Evolutionary conservation across 2,329 filamentous ascomycete species (phyloP).

Genomic region (Microsporum ferrugineum): DNA sequence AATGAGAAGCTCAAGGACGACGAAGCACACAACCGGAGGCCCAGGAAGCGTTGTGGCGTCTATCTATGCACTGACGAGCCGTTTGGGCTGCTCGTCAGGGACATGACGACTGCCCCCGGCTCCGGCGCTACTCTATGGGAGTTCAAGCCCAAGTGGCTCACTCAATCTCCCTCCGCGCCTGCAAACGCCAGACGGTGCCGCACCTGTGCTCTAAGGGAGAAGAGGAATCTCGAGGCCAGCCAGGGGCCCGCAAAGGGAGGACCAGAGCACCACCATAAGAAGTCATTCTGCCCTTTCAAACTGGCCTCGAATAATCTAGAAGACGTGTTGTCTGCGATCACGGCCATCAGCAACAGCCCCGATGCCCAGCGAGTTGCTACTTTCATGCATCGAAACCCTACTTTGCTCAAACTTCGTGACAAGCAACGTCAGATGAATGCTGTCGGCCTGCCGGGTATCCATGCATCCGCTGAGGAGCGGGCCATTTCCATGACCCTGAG

Average conservation of each 20-base stretch:
- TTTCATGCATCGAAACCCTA: conserved; percentile 26
- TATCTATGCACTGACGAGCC: conserved; percentile 45
- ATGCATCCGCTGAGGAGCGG: conserved; percentile 37
- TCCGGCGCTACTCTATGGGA: conserved; percentile 44
- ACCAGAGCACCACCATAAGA: background rate
- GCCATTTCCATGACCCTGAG: conserved; percentile 67
- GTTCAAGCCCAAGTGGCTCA: conserved; percentile 78
- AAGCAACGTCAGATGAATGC: conserved; percentile 26
- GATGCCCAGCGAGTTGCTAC: conserved; percentile 28
- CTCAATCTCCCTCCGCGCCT: conserved; percentile 63
- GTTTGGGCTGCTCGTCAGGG: conserved; percentile 59
- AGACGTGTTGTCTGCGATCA: conserved; percentile 36
- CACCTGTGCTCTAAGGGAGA: conserved; percentile 54
- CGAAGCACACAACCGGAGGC: conserved; percentile 35
- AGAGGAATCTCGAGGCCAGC: conserved; percentile 34
- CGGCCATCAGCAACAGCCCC: conserved; percentile 26
- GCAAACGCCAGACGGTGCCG: conserved; percentile 53
- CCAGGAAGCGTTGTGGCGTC: conserved; percentile 40
- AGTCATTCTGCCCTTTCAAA: conserved; percentile 53
- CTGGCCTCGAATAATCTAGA: conserved; percentile 42
- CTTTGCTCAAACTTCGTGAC: conserved; percentile 25
- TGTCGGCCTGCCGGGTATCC: conserved; percentile 27
- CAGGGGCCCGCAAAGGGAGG: conserved; percentile 20
- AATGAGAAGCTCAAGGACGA: conserved; percentile 44
- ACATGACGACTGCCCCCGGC: conserved; percentile 49